These are phyloP conservation scores for Nepenthes gracilis DNA, from an alignment of 148 eudicot species.

Conservation along the genomic window DNA sequence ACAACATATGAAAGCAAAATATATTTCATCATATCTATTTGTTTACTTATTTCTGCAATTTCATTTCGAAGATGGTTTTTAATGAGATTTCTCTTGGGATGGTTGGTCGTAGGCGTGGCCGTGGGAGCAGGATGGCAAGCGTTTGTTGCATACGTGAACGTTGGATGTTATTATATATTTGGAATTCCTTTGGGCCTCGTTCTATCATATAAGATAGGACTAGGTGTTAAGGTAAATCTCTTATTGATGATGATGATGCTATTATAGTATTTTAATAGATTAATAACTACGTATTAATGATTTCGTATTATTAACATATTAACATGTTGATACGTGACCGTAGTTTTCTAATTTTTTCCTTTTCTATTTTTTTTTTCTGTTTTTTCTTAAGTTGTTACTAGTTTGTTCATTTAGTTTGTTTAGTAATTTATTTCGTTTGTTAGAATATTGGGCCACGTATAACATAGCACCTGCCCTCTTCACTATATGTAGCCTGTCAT, in stretches of 20 bases:
- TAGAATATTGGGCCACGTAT: too few relatives aligned
- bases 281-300: too few relatives aligned
- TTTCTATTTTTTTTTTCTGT: neutral
- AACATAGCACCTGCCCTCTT: too few relatives aligned
- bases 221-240: slow-evolving; percentile 28
- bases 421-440: too few relatives aligned
- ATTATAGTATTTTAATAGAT: too few relatives aligned
- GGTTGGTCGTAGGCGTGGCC: slow-evolving; percentile 31
- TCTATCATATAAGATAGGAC: slow-evolving; percentile 14
- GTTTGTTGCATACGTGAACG: slow-evolving; percentile 40
- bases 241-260: neutral
- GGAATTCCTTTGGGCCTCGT: slow-evolving; percentile 37
- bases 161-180: slow-evolving; percentile 42
- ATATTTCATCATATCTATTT: too few relatives aligned
- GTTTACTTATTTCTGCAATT: too few relatives aligned
- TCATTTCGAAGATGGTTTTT: too few relatives aligned
- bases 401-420: neutral
- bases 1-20: too few relatives aligned
- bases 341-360: neutral
- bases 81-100: neutral
- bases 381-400: neutral
- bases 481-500: too few relatives aligned
- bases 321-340: too few relatives aligned
- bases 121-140: slow-evolving; percentile 66
- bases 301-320: too few relatives aligned